Base-by-base conservation (phyloP, 805 yeast genomes). In the Martiniozyma abietophila region DNA sequence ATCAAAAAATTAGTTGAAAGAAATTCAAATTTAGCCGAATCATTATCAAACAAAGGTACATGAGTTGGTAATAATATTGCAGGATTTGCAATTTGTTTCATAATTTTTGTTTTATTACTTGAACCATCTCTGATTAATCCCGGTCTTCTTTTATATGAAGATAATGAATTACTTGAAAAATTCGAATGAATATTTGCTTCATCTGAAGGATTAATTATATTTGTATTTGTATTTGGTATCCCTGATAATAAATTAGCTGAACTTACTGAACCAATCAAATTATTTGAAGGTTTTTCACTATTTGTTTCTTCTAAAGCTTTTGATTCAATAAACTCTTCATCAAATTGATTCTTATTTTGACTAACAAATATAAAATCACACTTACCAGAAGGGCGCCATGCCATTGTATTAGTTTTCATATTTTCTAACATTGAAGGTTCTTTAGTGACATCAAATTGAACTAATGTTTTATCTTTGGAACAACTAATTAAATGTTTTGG, bases 351-450 rank as follows among this genome's bases (percentile, higher is more conserved):
- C 33, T 58, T 61, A 9, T 64, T 62, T 47, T 78, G 84, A 22
- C 63, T 61, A 2, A 74, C 64, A 42, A 76, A 69, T 1, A 68
- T 43, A 27, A 82, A 49, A 31, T 67, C 69, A 27, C 69, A 65
- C 12, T 48, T 50, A 1, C 74, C 65, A 4, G 39, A 34, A 16
- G 57, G 55, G 36, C 72, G 61, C 94, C 92, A 83, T 0, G 76
- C 63, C 4, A 69, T 48, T 0, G 82, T 59, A 1, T 65, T 63
- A 6, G 67, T 54, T 2, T 74, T 62, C 19, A 84, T 50, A 27
- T 71, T 67, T 32, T 75, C 76, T 5, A 71, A 50, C 1, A 64
- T 58, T 5, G 40, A 67, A 46, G 59, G 59, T 35, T 69, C 69
- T 9, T 43, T 41, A 1, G 61, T 42, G 8, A 75, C 53, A 44